A percentile compares a stretch with the other conserved stretches of the same genome.
Conservation (phyloP, 192 early-diverging fungal species). For the Jimgerdemannia flammicorona region DNA sequence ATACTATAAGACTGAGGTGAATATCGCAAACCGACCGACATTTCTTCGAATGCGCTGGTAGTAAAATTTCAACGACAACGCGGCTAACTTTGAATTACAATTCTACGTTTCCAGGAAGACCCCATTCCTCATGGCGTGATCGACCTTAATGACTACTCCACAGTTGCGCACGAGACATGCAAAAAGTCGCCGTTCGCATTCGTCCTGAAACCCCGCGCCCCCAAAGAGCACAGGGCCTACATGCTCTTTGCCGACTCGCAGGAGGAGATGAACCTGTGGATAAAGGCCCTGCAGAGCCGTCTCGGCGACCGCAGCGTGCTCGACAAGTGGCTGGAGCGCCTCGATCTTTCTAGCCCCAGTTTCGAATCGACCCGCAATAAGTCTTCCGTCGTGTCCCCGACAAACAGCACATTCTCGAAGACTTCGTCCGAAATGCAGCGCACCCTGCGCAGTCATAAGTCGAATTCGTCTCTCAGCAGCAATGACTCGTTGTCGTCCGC, state of each 20-base stretch:
- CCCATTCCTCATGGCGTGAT: neutral
- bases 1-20: conserved; percentile 41
- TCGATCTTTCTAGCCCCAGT: conserved; percentile 10
- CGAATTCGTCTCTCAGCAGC: neutral
- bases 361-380: neutral
- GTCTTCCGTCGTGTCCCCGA: neutral
- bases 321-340: conserved; percentile 29
- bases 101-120: neutral
- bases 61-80: neutral
- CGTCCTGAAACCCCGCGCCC: neutral
- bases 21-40: neutral
- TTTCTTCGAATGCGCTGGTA: neutral
- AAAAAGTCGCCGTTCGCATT: neutral
- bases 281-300: conserved; percentile 7
- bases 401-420: neutral
- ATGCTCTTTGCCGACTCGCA: conserved; percentile 4
- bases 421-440: neutral
- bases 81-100: too few species aligned
- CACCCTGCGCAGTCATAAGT: neutral
- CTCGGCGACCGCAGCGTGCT: conserved; percentile 17
- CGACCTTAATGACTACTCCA: neutral
- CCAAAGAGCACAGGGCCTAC: neutral
- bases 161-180: neutral
- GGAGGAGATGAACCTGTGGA: conserved; percentile 14
- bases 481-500: neutral